Conservation (phyloP, 495 filamentous ascomycete genomes). For the Tetracladium marchalianum region DNA sequence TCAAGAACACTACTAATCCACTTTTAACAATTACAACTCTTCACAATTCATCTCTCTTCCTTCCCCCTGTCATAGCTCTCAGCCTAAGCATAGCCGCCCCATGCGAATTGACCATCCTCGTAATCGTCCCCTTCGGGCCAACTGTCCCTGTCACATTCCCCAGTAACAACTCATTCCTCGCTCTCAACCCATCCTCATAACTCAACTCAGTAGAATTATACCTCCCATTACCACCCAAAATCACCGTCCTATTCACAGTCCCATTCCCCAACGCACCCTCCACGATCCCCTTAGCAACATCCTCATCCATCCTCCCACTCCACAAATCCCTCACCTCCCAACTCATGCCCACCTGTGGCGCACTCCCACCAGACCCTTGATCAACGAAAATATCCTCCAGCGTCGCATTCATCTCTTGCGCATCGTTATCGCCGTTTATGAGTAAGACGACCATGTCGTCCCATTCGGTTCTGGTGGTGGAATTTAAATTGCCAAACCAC, state of each 20-base stretch:
- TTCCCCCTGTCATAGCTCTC: conserved; percentile 23
- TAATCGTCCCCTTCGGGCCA: conserved; percentile 27
- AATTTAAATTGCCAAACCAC: conserved; percentile 33
- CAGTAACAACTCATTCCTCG: conserved; percentile 28
- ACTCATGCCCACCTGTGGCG: conserved; percentile 22
- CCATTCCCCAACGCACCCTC: conserved; percentile 8
- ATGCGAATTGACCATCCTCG: conserved; percentile 31
- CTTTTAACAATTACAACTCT: not conserved
- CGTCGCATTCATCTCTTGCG: conserved; percentile 37
- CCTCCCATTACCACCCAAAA: conserved; percentile 18
- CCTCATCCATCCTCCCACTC: conserved; percentile 41
- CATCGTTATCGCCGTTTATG: conserved; percentile 34
- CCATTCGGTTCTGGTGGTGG: conserved; percentile 16
- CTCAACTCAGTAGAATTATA: conserved; percentile 34
- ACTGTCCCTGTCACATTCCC: conserved; percentile 34
- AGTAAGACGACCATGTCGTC: conserved; percentile 35
- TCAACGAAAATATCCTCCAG: conserved; percentile 46
- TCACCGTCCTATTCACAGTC: conserved; percentile 9
- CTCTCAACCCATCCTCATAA: conserved; percentile 29
- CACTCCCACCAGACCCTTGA: conserved; percentile 28
- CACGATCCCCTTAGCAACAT: conserved; percentile 19
- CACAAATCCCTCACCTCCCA: conserved; percentile 51
- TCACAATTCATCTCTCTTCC: conserved; percentile 36
- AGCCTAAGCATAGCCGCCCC: conserved; percentile 36
- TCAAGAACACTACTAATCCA: too few relatives aligned